Conservation (phyloP, 2,329 filamentous ascomycete genomes). For the Metarhizium robertsii region DNA sequence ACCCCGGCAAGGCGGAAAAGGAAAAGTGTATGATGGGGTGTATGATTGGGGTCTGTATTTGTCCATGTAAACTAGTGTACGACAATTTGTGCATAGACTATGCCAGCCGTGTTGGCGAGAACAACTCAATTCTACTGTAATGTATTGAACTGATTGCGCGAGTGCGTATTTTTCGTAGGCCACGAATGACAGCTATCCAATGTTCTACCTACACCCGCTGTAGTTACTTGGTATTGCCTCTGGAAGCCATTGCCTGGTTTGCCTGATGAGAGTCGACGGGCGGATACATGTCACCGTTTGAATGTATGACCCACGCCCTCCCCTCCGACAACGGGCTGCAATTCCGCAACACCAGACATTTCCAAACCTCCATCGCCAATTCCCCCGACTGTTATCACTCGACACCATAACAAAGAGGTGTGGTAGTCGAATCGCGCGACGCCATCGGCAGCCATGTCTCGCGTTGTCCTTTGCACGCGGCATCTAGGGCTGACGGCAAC, state of each 20-base stretch:
- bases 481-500: background rate
- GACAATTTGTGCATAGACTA: conserved; percentile 4
- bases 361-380: background rate
- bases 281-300: too few species aligned
- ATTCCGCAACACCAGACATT: too few species aligned
- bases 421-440: background rate
- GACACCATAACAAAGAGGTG: background rate
- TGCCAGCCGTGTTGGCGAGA: conserved; percentile 1
- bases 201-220: background rate
- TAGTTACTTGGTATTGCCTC: background rate
- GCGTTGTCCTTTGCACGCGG: background rate
- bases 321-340: background rate
- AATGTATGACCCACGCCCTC: background rate
- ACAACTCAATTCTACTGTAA: conserved; percentile 10
- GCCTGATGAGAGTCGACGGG: too few species aligned
- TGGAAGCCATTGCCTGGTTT: background rate
- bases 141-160: background rate
- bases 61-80: conserved; percentile 8
- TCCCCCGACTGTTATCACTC: background rate
- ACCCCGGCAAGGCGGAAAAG: background rate
- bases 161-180: background rate
- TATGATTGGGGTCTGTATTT: background rate
- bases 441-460: conserved; percentile 1
- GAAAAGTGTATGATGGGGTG: background rate
- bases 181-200: background rate